phyloP scores from a whole-genome alignment of 2,329 filamentous ascomycete species.

The Pseudocercospora ulei region DNA sequence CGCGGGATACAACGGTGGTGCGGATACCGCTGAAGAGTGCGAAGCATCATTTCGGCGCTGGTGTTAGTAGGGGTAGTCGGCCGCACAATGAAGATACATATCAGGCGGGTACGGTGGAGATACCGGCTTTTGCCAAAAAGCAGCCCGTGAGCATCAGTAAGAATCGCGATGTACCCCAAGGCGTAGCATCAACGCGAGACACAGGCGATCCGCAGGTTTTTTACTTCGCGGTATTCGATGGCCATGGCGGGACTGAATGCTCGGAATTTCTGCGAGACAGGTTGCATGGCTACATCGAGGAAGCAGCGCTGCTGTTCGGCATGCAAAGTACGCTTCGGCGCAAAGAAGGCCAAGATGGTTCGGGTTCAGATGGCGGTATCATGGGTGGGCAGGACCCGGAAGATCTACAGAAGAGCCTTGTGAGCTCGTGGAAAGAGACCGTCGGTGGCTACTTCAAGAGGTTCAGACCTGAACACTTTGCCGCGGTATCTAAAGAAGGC shows the following conservation, averaged over 20 bases:
- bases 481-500: constrained; percentile 20
- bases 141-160: constrained; percentile 56
- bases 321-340: constrained; percentile 62
- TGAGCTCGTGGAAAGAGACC: constrained; percentile 68
- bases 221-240: constrained; percentile 95
- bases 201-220: constrained; percentile 91
- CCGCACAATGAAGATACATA: constrained; percentile 89
- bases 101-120: constrained; percentile 84
- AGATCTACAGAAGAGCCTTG: constrained; percentile 59
- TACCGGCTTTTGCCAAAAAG: constrained; percentile 84
- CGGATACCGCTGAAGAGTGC: constrained; percentile 86
- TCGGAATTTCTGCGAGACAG: constrained; percentile 75
- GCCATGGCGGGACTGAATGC: constrained; percentile 83
- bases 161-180: constrained; percentile 26
- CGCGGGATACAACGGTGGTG: constrained; percentile 81
- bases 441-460: constrained; percentile 91
- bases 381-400: constrained; percentile 52
- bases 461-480: constrained; percentile 70
- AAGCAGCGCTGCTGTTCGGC: constrained; percentile 65
- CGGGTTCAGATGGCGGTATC: constrained; percentile 38
- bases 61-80: constrained; percentile 67
- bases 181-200: constrained; percentile 56
- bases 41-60: constrained; percentile 89
- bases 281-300: constrained; percentile 80
- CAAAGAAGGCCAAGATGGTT: constrained; percentile 30